phyloP scores from a whole-genome alignment of 2,329 filamentous ascomycete species.

The Colletotrichum somersetense region DNA sequence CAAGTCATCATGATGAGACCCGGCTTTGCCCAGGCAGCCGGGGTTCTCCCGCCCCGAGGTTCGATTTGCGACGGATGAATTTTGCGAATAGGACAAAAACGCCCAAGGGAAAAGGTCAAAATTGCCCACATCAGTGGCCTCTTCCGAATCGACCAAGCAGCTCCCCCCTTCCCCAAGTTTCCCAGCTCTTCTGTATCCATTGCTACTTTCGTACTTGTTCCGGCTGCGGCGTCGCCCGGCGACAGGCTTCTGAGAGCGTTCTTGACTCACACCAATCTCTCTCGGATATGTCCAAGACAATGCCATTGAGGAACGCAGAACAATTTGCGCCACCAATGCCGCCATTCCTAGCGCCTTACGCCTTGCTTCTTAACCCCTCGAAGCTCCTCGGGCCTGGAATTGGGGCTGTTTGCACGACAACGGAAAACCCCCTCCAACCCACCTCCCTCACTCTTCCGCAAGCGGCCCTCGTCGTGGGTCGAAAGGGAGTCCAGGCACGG shows the following conservation, averaged over 20 bases:
- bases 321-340: conserved; percentile 4
- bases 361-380: background rate
- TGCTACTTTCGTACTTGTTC: background rate
- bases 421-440: background rate
- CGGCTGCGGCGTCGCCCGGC: background rate
- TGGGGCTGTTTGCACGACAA: background rate
- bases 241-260: background rate
- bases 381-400: background rate
- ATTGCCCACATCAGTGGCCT: background rate
- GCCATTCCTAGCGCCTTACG: background rate
- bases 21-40: background rate
- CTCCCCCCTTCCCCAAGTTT: background rate
- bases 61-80: no score
- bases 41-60: no score
- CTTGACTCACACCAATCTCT: background rate
- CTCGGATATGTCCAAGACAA: conserved; percentile 23
- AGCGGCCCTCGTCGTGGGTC: background rate
- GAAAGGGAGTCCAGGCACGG: background rate
- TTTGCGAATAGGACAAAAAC: conserved; percentile 8
- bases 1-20: conserved; percentile 17
- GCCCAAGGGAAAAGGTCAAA: conserved; percentile 5
- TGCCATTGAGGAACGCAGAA: conserved; percentile 4
- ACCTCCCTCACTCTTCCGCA: background rate
- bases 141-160: conserved; percentile 2
- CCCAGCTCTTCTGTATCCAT: background rate